Evolutionary conservation across 805 yeast genomes (phyloP), one percentile per base, ranked within the genome.

Genomic region (Ogataea trehaloabstinens): DNA sequence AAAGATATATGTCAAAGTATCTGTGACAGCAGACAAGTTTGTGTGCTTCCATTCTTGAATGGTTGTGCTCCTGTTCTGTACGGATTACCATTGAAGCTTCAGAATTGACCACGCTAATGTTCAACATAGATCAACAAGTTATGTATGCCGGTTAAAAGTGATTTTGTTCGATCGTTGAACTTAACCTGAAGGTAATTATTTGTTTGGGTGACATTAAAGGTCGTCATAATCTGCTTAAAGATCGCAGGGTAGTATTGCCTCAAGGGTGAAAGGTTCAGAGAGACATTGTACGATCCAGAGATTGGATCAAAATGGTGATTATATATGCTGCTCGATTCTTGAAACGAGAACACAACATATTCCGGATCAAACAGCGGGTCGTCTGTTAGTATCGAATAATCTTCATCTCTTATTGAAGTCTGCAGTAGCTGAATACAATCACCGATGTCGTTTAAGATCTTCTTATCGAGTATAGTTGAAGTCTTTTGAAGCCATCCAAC

Each of bases 61-160:
- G 98, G 97, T 0, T 85, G 95, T 1, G 95, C 99, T 0, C 96
- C 96, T 0, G 82, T 93, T 0, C 68, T 90, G 2, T 91, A 90
- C 58, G 99, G 99, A 0, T 57, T 93, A 30, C 98, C 98, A 5
- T 61, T 82, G 36, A 45, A 40, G 19, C 46, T 64, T 30, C 8
- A 16, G 33, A 22, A 37, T 32, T 33, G 22, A 12, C 15, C 30
- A 22, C 25, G 8, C 8, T 22, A 12, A 22, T 10, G 25, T 8
- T 27, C 30, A 7, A 27, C 16, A 15, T 27, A 27, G 7, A 27
- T 11, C 10, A 27, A 16, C 7, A 27, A 7, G 13, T 27, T 27
- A 16, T 27, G 30, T 8, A 15, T 7, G n/a, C 13, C 15, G 17
- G 10, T 11, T 15, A 27, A n/a, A 15, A 27, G 13, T 11, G 10